A percentile compares a stretch with the other conserved stretches of the same genome.
Evolutionary conservation across 176 grass and related monocot genomes (phyloP).

Genomic region (Musa itinerans): DNA sequence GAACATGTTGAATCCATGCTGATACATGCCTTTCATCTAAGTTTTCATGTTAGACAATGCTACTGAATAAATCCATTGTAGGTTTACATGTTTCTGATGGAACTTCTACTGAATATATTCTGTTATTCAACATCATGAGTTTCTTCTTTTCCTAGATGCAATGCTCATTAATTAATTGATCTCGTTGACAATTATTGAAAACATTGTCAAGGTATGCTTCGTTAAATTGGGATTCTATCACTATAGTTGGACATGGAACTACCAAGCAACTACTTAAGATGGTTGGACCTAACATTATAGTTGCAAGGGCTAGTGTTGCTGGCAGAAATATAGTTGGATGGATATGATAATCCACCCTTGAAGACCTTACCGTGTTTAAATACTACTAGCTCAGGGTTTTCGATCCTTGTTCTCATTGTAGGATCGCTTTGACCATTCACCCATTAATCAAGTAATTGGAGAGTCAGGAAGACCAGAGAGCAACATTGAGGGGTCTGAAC

Average conservation of each 20-base stretch:
- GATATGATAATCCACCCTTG: neutral
- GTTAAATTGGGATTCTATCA: too few species aligned
- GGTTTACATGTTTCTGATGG: neutral
- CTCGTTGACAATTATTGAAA: too few species aligned
- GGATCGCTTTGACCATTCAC: slow-evolving; percentile 22
- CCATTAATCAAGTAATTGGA: slow-evolving; percentile 26
- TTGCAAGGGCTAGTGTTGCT: neutral
- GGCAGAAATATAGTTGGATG: neutral
- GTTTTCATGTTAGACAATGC: neutral
- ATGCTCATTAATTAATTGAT: too few species aligned
- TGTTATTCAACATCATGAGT: neutral
- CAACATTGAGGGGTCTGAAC: slow-evolving; percentile 11
- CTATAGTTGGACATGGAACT: too few species aligned
- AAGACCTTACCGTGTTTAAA: neutral
- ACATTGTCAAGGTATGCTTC: too few species aligned
- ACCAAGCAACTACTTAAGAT: too few species aligned
- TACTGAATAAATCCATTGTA: too few species aligned
- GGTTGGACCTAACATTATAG: too few species aligned
- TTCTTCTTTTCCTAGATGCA: neutral
- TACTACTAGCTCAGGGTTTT: neutral
- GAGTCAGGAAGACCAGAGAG: neutral
- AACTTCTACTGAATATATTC: neutral
- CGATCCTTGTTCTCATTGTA: slow-evolving; percentile 5
- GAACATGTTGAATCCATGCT: neutral
- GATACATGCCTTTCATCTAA: neutral